A percentile compares a stretch with the other conserved stretches of the same genome.
phyloP scores from a whole-genome alignment of 2,329 filamentous ascomycete species.

The Fusarium globosum region DNA sequence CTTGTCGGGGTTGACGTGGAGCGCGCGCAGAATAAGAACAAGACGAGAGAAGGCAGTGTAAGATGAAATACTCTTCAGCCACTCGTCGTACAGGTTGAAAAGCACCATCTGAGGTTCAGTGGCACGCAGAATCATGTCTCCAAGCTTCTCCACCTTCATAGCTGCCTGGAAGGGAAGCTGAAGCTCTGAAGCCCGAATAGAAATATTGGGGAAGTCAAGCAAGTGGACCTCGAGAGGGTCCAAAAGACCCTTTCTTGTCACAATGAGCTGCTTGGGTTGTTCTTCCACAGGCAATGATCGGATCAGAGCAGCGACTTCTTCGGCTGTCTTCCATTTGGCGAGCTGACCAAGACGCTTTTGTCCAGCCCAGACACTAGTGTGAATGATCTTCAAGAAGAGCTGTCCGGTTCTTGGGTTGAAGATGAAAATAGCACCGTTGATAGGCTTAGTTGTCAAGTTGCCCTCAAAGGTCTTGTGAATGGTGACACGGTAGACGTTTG shows the following conservation, averaged over 20 bases:
- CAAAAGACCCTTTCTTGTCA: constrained; percentile 94
- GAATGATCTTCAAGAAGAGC: constrained; percentile 98
- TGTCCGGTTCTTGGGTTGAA: constrained; percentile 99
- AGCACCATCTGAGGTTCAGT: constrained; percentile 99
- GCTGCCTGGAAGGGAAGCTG: constrained; percentile 99
- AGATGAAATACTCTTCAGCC: constrained; percentile 97
- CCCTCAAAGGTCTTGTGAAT: constrained; percentile 99
- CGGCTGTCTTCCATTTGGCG: constrained; percentile 99
- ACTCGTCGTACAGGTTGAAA: constrained; percentile 99
- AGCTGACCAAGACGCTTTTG: constrained; percentile 99
- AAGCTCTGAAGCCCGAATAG: constrained; percentile 94
- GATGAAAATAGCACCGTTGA: constrained; percentile 99
- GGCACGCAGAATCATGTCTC: constrained; percentile 97
- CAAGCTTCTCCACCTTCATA: constrained; percentile 99
- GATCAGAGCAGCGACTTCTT: constrained; percentile 98
- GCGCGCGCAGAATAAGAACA: constrained; percentile 89
- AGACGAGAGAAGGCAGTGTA: constrained; percentile 98
- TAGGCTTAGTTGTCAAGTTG: constrained; percentile 98
- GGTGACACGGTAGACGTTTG: constrained; percentile 98
- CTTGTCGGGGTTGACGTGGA: constrained; percentile 98
- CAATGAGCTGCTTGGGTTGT: constrained; percentile 98
- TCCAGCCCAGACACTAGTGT: constrained; percentile 98
- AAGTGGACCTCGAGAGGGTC: constrained; percentile 97
- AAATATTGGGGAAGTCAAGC: constrained; percentile 98
- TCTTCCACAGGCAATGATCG: constrained; percentile 96